Evolutionary conservation across 805 yeast genomes (phyloP).

Genomic region (Sugiyamaella qingdaonensis): DNA sequence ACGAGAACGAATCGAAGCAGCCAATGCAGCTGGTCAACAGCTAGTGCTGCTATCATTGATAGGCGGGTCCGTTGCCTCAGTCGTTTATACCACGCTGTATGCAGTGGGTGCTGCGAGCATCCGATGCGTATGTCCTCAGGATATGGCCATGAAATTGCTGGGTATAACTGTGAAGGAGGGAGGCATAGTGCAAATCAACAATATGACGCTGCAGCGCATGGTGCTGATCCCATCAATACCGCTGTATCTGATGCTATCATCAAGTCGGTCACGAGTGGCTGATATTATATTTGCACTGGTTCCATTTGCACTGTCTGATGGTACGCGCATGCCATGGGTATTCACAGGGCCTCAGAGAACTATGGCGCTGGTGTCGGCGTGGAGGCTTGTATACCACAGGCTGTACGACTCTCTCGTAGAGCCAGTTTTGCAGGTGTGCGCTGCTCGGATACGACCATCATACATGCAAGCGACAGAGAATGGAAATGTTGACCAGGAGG

Average conservation of each 20-base stretch:
- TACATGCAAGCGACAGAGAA: background rate
- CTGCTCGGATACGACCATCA: constrained; percentile 16
- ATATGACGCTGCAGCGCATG: constrained; percentile 19
- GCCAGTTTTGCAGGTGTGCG: constrained; percentile 22
- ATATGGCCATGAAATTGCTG: constrained; percentile 23
- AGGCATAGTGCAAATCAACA: constrained; percentile 11
- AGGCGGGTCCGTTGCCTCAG: constrained; percentile 17
- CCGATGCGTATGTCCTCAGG: constrained; percentile 27
- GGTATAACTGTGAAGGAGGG: constrained; percentile 21
- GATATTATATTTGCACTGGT: constrained; percentile 14
- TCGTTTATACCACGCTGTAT: constrained; percentile 26
- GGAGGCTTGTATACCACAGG: constrained; percentile 17
- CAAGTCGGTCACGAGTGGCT: constrained; percentile 15
- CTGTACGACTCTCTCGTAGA: constrained; percentile 18
- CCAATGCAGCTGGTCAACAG: constrained; percentile 15
- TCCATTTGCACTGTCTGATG: constrained; percentile 21
- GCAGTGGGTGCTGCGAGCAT: constrained; percentile 29
- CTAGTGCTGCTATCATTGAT: constrained; percentile 16
- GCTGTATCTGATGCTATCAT: constrained; percentile 20
- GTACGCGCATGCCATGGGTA: constrained; percentile 20
- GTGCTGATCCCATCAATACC: constrained; percentile 27
- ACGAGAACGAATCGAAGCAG: constrained; percentile 19
- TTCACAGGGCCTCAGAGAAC: constrained; percentile 22
- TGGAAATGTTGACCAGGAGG: background rate
- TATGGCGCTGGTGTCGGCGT: constrained; percentile 19